Evolutionary conservation across 768 basidiomycete genomes (phyloP), one percentile per base, ranked within the genome.

Genomic region (Tephrocybe rancida): DNA sequence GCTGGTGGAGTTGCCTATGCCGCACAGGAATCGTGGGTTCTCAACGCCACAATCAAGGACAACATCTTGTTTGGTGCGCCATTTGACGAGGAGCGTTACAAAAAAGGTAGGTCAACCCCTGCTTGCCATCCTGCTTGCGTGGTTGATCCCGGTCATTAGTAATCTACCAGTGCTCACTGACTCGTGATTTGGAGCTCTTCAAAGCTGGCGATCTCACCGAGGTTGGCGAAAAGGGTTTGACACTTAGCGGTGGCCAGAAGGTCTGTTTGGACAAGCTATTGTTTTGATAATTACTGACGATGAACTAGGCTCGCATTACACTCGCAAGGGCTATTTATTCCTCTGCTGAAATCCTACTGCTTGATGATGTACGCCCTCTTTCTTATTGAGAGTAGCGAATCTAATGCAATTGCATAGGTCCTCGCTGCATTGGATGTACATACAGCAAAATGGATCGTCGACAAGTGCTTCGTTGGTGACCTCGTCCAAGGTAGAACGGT

Each of bases 1-100:
- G 70, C 69, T 2, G 78, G 78, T 1, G 89, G 90, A 3, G 79
- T 95, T 25, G 84, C 89, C 0, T 92, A 89, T 64, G 87, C 87
- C 5, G 86, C 87, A 2, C 91, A 95, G 65, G 90, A 92, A 62
- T 84, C 87, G 3, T 95, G 90, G 90, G 85, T 92, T 1, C 79
- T 86, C 65, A 92, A 90, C 56, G 87, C 86, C 47, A 90, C 87
- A 0, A 88, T 91, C 50, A 75, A 72, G 63, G 87, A 92, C 34
- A 96, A 95, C 61, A 88, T 96, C 54, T 68, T 89, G 37, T 95
- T 96, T 55, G 89, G 91, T 27, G 68, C 82, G 8, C 79, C 84
- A 0, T 90, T 83, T 54, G 86, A 95, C 37, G 85, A 89, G 61
- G 82, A 81, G 51, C 78, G 87, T 8, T 95, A 95, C 65, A 84